phyloP scores from a whole-genome alignment of 208 protist genomes.

The Leishmania amazonensis region DNA sequence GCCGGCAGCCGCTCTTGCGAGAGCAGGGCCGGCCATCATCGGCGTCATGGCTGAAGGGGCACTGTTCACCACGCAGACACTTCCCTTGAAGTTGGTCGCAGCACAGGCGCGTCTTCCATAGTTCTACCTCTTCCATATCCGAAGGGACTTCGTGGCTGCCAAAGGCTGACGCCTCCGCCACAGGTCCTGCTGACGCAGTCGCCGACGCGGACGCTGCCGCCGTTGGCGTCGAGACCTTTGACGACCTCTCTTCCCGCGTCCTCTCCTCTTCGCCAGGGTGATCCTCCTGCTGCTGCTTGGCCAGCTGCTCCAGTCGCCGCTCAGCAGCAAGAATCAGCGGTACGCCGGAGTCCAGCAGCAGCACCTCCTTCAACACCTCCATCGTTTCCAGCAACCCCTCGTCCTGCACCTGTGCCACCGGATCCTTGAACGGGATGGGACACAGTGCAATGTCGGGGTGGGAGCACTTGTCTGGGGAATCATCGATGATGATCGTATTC shows the following conservation, averaged over 20 bases:
- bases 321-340: slow-evolving; percentile 79
- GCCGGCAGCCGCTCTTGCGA: slow-evolving; percentile 52
- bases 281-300: slow-evolving; percentile 7
- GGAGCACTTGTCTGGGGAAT: slow-evolving; percentile 90
- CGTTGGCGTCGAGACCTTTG: not conserved
- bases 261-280: not conserved
- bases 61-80: slow-evolving; percentile 45
- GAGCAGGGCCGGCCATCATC: slow-evolving; percentile 78
- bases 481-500: slow-evolving; percentile 93
- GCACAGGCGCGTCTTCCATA: slow-evolving; percentile 72
- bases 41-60: slow-evolving; percentile 69
- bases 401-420: slow-evolving; percentile 58
- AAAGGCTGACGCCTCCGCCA: not conserved
- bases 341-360: slow-evolving; percentile 58
- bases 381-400: slow-evolving; percentile 68
- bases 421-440: slow-evolving; percentile 81
- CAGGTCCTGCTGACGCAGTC: not conserved
- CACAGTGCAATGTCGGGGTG: slow-evolving; percentile 91
- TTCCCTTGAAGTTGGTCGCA: slow-evolving; percentile 59
- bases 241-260: not conserved
- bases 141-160: not conserved
- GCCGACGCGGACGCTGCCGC: not conserved
- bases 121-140: slow-evolving; percentile 44
- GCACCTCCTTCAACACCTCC: slow-evolving; percentile 75
- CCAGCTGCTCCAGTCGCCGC: slow-evolving; percentile 47